These are phyloP conservation scores for Phialophora verrucosa DNA, from an alignment of 2,329 filamentous ascomycete species.

Conservation along the genomic window DNA sequence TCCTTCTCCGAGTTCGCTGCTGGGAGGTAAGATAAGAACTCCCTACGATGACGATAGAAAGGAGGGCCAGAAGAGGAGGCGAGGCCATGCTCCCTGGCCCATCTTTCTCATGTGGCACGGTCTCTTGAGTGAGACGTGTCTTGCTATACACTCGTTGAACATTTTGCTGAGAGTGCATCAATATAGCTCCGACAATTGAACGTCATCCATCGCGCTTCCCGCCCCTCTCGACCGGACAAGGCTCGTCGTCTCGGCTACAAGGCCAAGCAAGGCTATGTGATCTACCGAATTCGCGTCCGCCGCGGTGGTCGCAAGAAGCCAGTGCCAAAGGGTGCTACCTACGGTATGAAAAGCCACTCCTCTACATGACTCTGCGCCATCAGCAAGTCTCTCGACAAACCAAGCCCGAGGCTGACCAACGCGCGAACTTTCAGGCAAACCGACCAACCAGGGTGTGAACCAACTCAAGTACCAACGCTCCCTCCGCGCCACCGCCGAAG, in stretches of 20 bases:
- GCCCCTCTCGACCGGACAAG: conserved; percentile 98
- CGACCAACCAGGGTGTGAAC: conserved; percentile 99
- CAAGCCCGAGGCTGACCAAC: neutral
- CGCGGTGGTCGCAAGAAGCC: conserved; percentile 99
- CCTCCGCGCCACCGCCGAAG: conserved; percentile 95
- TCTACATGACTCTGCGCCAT: neutral
- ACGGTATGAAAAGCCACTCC: conserved; percentile 68
- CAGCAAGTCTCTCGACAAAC: neutral
- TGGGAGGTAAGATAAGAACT: conserved; percentile 75
- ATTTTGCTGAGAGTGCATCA: conserved; percentile 98
- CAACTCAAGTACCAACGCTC: conserved; percentile 99
- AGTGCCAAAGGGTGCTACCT: conserved; percentile 96
- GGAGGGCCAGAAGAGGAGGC: conserved; percentile 1
- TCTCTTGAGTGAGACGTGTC: conserved; percentile 47
- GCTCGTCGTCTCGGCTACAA: conserved; percentile 99
- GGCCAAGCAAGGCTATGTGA: conserved; percentile 99
- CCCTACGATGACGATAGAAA: conserved; percentile 36
- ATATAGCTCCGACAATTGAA: conserved; percentile 99
- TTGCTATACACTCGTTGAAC: conserved; percentile 99
- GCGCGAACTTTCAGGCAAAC: conserved; percentile 74
- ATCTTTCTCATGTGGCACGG: conserved; percentile 37
- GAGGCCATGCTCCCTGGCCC: neutral
- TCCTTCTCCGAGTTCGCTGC: conserved; percentile 99
- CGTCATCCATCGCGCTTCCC: conserved; percentile 98
- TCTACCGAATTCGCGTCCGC: conserved; percentile 98